Evolutionary conservation across 768 basidiomycete genomes (phyloP).

Genomic region (Gelatoporia subvermispora): DNA sequence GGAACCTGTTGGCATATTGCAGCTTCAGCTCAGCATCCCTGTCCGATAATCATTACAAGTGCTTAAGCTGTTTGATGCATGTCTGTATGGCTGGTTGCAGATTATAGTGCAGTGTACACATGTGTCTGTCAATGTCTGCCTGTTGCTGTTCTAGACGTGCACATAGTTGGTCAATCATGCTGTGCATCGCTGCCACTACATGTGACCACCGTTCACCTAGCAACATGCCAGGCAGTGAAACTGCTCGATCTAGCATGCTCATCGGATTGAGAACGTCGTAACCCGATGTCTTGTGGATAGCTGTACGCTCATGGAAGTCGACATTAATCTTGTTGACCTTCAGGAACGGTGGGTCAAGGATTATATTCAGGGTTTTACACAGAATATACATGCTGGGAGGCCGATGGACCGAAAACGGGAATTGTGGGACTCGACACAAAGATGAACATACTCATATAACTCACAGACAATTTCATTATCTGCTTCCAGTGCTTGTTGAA

Average conservation of each 20-base stretch:
- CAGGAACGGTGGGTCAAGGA: slow-evolving; percentile 5
- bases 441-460: neutral
- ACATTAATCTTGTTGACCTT: neutral
- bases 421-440: neutral
- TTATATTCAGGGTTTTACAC: slow-evolving; percentile 4
- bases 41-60: neutral
- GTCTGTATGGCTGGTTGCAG: too few species aligned
- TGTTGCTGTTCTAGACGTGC: too few species aligned
- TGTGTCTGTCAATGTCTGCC: too few species aligned
- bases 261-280: slow-evolving; percentile 1
- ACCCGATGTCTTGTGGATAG: neutral
- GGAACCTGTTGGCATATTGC: slow-evolving; percentile 13
- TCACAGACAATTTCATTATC: too few species aligned
- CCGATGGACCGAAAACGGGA: neutral
- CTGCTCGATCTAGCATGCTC: too few species aligned
- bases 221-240: too few species aligned
- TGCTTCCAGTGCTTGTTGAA: too few species aligned
- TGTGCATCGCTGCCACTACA: too few species aligned
- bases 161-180: too few species aligned
- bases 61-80: neutral
- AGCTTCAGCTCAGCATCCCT: neutral
- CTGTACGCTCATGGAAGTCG: neutral
- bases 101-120: too few species aligned
- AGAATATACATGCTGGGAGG: too few species aligned
- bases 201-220: too few species aligned